Evolutionary conservation across 1,284 basidiomycete genomes (phyloP).

Genomic region (Tilletiaria anomala): DNA sequence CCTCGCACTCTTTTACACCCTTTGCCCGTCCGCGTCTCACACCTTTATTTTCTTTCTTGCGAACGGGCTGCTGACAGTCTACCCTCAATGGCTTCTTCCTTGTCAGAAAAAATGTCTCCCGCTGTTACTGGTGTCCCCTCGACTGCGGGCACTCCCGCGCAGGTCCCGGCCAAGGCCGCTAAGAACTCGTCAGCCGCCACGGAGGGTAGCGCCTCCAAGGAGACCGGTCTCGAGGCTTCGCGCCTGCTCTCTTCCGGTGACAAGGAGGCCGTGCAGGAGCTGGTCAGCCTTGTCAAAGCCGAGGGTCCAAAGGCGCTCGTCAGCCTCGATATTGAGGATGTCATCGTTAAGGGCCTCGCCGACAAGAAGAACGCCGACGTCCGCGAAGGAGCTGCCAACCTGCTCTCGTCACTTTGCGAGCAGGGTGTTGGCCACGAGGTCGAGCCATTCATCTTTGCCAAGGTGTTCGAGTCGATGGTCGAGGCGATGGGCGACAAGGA

Average conservation of each 20-base stretch:
- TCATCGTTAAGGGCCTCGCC: slow-evolving; percentile 56
- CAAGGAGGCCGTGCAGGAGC: slow-evolving; percentile 41
- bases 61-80: too few species aligned
- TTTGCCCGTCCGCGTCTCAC: too few species aligned
- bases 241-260: slow-evolving; percentile 40
- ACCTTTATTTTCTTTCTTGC: too few species aligned
- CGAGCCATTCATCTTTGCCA: slow-evolving; percentile 72
- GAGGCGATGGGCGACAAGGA: slow-evolving; percentile 88
- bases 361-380: slow-evolving; percentile 54
- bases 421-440: slow-evolving; percentile 67
- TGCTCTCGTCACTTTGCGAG: slow-evolving; percentile 55
- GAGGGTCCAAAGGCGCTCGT: slow-evolving; percentile 70
- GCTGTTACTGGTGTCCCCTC: too few species aligned
- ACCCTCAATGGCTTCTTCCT: too few species aligned
- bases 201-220: slow-evolving; percentile 39
- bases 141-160: too few species aligned
- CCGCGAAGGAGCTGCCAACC: slow-evolving; percentile 57
- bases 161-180: slow-evolving; percentile 37
- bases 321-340: slow-evolving; percentile 52
- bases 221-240: slow-evolving; percentile 40
- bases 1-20: too few species aligned
- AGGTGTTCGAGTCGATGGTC: slow-evolving; percentile 69
- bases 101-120: too few species aligned
- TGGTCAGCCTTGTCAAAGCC: slow-evolving; percentile 43
- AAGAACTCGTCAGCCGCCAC: slow-evolving; percentile 23